Evolutionary conservation across 208 protist genomes (phyloP).

Genomic region (Leptomonas seymouri): DNA sequence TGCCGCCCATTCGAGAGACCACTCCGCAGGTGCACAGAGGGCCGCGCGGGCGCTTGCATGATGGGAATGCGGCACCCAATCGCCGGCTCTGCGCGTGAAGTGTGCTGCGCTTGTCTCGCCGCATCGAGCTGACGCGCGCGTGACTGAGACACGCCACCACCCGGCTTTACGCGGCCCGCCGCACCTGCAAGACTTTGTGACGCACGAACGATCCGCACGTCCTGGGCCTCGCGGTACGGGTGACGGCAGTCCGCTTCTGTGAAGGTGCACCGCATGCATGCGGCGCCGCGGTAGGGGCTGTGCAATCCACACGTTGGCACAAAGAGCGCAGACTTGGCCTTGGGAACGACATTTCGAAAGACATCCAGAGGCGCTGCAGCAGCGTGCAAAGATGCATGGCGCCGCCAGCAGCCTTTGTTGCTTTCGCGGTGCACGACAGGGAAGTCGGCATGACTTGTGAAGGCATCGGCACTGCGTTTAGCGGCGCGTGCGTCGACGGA

Average conservation of each 20-base stretch:
- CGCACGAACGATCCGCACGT: conserved; percentile 28
- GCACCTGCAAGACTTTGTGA: not conserved
- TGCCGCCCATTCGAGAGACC: conserved; percentile 12
- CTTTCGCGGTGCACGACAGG: not conserved
- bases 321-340: conserved; percentile 22
- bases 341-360: conserved; percentile 9
- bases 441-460: not conserved
- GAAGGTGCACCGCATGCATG: conserved; percentile 4
- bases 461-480: not conserved
- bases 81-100: conserved; percentile 19
- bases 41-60: conserved; percentile 22
- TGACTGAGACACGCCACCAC: conserved; percentile 10
- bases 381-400: not conserved
- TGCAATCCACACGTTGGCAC: conserved; percentile 13
- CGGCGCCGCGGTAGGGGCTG: not conserved
- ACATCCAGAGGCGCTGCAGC: not conserved
- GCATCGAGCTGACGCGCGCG: conserved; percentile 21
- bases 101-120: conserved; percentile 17
- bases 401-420: not conserved
- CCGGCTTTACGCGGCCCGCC: not conserved
- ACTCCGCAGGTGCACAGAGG: conserved; percentile 13
- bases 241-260: conserved; percentile 18
- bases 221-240: conserved; percentile 34
- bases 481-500: not conserved
- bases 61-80: conserved; percentile 22